Percentiles rank a stretch among this genome's conserved stretches.
These are phyloP conservation scores for Pseudocercospora eumusae DNA, from an alignment of 2,329 filamentous ascomycete genomes.

Conservation along the genomic window DNA sequence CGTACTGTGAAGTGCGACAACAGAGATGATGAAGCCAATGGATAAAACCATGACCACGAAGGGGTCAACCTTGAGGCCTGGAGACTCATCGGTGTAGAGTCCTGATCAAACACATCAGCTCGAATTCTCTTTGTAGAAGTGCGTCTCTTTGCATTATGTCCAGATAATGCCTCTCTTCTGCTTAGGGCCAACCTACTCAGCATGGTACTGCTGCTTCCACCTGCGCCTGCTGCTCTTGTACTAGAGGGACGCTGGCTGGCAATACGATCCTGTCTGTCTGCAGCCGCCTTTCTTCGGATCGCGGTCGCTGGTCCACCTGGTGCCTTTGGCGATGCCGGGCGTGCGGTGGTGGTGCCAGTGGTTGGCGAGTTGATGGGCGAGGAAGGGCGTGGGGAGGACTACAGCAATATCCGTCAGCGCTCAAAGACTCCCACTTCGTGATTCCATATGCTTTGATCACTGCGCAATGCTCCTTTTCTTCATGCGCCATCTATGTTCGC, in stretches of 20 bases:
- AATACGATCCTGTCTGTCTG: conserved; percentile 95
- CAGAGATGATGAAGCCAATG: conserved; percentile 97
- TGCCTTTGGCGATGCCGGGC: conserved; percentile 81
- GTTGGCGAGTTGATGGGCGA: conserved; percentile 53
- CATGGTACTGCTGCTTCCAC: conserved; percentile 97
- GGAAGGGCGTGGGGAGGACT: conserved; percentile 42
- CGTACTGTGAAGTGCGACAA: conserved; percentile 95
- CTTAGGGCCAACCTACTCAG: conserved; percentile 67
- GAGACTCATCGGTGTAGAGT: conserved; percentile 98
- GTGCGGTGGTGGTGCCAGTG: conserved; percentile 69
- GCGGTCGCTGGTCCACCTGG: conserved; percentile 94
- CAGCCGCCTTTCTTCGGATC: conserved; percentile 90
- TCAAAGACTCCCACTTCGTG: not conserved
- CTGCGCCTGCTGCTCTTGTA: conserved; percentile 89
- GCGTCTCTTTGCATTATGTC: not conserved
- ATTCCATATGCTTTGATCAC: not conserved
- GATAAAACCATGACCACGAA: conserved; percentile 95
- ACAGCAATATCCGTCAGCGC: not conserved
- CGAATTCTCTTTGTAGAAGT: not conserved
- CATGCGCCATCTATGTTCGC: not conserved
- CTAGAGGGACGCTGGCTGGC: conserved; percentile 91
- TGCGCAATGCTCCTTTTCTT: not conserved
- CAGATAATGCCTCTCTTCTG: not conserved
- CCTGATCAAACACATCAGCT: conserved; percentile 51
- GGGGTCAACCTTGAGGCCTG: conserved; percentile 94